Percentiles rank a stretch among this genome's conserved stretches.
These are phyloP conservation scores for Phytopythium sindhum DNA, from an alignment of 352 stramenopile species.

Conservation along the genomic window DNA sequence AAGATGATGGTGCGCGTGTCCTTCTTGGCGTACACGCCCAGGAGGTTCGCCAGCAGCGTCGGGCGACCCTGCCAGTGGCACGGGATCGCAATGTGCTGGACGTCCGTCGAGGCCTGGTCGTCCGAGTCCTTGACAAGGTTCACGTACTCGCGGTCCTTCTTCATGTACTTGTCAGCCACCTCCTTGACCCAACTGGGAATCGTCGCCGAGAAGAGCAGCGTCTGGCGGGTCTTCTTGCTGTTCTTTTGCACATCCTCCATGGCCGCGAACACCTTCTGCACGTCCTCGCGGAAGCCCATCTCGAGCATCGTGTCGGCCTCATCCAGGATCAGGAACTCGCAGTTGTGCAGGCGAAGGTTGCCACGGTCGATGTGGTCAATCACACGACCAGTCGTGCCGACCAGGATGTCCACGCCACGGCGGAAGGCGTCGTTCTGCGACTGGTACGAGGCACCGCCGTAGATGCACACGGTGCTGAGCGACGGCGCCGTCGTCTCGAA, in stretches of 20 bases:
- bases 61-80: slow-evolving; percentile 90
- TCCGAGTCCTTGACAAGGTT: slow-evolving; percentile 92
- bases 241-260: slow-evolving; percentile 69
- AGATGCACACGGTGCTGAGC: slow-evolving; percentile 88
- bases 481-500: slow-evolving; percentile 81
- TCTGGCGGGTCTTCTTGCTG: slow-evolving; percentile 64
- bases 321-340: slow-evolving; percentile 92
- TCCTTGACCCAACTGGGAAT: slow-evolving; percentile 92
- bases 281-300: slow-evolving; percentile 95
- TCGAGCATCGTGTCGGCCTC: slow-evolving; percentile 96
- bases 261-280: slow-evolving; percentile 91
- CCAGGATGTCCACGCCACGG: slow-evolving; percentile 89
- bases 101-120: slow-evolving; percentile 86
- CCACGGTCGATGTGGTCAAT: slow-evolving; percentile 92
- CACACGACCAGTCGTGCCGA: slow-evolving; percentile 91
- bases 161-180: slow-evolving; percentile 90
- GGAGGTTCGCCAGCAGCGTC: slow-evolving; percentile 67
- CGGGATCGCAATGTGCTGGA: slow-evolving; percentile 92
- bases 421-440: slow-evolving; percentile 88
- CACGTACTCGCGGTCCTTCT: slow-evolving; percentile 83
- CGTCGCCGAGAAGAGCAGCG: slow-evolving; percentile 93
- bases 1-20: slow-evolving; percentile 93
- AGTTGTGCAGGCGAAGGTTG: slow-evolving; percentile 84
- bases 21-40: slow-evolving; percentile 85
- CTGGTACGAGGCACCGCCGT: slow-evolving; percentile 90